A percentile compares a stretch with the other conserved stretches of the same genome.
Evolutionary conservation across 2,329 filamentous ascomycete genomes (phyloP).

Genomic region (Cladophialophora yegresii): DNA sequence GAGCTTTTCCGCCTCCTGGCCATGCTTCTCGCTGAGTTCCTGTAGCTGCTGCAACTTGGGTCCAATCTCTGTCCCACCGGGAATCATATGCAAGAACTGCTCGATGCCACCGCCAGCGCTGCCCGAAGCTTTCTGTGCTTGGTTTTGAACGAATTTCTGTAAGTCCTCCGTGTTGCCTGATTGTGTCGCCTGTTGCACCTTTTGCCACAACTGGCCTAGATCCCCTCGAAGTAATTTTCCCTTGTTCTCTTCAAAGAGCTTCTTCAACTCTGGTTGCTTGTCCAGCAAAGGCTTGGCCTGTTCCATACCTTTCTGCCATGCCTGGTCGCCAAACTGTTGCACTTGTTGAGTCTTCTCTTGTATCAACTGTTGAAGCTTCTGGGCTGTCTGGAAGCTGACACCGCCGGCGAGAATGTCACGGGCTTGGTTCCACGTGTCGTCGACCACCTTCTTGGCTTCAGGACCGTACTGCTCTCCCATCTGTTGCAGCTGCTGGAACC

Average conservation of each 20-base stretch:
- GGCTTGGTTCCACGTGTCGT: conserved; percentile 69
- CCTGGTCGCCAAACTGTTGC: conserved; percentile 68
- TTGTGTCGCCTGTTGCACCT: conserved; percentile 62
- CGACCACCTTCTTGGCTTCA: conserved; percentile 73
- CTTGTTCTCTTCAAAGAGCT: conserved; percentile 70
- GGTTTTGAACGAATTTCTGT: conserved; percentile 62
- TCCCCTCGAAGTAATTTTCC: conserved; percentile 69
- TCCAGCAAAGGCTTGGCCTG: conserved; percentile 71
- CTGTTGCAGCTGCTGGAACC: conserved; percentile 67
- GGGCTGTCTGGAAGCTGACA: conserved; percentile 54
- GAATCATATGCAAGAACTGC: conserved; percentile 66
- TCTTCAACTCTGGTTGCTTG: conserved; percentile 74
- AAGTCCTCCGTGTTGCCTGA: conserved; percentile 63
- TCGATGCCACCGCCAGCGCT: conserved; percentile 53
- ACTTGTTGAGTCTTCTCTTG: conserved; percentile 70
- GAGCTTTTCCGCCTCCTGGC: conserved; percentile 68
- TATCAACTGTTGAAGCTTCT: conserved; percentile 62
- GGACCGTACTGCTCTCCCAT: conserved; percentile 71
- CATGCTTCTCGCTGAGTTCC: conserved; percentile 67
- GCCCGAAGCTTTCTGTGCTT: conserved; percentile 56
- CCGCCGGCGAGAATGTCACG: conserved; percentile 65
- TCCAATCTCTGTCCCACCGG: conserved; percentile 64
- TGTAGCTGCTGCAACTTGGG: conserved; percentile 66
- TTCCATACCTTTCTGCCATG: conserved; percentile 71
- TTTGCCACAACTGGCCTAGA: conserved; percentile 62